phyloP scores from a whole-genome alignment of 805 yeast genomes.

The Kuraishia floccosa region DNA sequence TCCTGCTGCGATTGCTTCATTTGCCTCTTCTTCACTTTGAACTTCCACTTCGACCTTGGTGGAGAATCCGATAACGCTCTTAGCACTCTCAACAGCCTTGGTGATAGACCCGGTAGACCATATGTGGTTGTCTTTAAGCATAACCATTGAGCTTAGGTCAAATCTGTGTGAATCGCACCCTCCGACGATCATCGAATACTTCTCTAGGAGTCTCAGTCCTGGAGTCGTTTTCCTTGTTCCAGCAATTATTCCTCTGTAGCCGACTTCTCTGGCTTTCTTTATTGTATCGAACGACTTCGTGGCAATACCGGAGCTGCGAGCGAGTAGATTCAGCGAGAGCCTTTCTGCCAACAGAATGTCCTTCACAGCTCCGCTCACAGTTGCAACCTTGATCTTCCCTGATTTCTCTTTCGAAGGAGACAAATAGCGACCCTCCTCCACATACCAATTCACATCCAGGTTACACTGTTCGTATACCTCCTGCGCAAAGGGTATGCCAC shows the following conservation, averaged over 20 bases:
- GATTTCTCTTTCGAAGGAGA: constrained; percentile 22
- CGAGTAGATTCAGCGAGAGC: constrained; percentile 69
- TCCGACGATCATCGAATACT: constrained; percentile 91
- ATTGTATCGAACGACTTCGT: constrained; percentile 54
- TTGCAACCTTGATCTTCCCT: constrained; percentile 65
- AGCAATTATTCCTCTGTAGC: constrained; percentile 78
- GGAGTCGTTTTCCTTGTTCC: constrained; percentile 98
- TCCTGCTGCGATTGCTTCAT: constrained; percentile 89
- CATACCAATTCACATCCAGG: constrained; percentile 60
- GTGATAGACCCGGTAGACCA: constrained; percentile 92
- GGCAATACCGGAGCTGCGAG: constrained; percentile 83
- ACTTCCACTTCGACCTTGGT: constrained; percentile 90
- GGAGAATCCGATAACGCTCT: constrained; percentile 78
- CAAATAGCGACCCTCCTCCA: constrained; percentile 55
- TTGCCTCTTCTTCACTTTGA: constrained; percentile 74
- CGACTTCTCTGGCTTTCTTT: constrained; percentile 49
- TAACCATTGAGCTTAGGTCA: constrained; percentile 87
- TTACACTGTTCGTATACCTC: constrained; percentile 77
- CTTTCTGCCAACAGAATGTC: constrained; percentile 77
- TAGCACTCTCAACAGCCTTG: constrained; percentile 66
- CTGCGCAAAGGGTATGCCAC: constrained; percentile 83
- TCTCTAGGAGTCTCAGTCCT: constrained; percentile 79
- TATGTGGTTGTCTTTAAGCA: constrained; percentile 91
- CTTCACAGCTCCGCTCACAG: constrained; percentile 70
- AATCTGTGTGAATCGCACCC: constrained; percentile 91